These are phyloP conservation scores for Vaccinium myrtillus DNA, from an alignment of 148 eudicot genomes.

Conservation along the genomic window DNA sequence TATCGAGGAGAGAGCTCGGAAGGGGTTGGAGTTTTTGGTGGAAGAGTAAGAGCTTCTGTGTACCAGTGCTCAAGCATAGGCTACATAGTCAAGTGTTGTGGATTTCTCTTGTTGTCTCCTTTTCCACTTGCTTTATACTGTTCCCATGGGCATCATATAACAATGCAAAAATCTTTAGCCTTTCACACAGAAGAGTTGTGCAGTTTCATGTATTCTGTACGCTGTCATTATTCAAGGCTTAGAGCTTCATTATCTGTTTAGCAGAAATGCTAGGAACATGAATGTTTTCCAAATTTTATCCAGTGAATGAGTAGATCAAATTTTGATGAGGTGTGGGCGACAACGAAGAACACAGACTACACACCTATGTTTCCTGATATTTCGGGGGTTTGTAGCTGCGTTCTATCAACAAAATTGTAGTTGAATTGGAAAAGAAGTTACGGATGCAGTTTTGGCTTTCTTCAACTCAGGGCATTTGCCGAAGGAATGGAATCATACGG, in stretches of 20 bases:
- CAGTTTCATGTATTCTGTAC: conserved; percentile 15
- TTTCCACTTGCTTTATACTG: conserved; percentile 22
- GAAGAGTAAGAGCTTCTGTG: conserved; percentile 54
- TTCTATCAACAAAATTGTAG: no score
- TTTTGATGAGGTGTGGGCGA: no score
- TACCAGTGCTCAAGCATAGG: conserved; percentile 44
- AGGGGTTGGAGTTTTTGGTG: conserved; percentile 65
- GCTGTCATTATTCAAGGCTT: neutral
- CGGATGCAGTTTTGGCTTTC: no score
- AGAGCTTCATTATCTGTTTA: neutral
- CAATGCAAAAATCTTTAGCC: neutral
- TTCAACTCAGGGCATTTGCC: no score
- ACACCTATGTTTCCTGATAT: no score
- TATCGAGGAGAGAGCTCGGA: conserved; percentile 54
- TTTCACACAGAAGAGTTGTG: conserved; percentile 28
- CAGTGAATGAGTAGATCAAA: no score
- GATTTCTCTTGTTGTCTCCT: conserved; percentile 29
- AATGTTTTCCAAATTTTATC: no score
- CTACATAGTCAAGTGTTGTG: conserved; percentile 11
- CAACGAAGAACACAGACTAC: no score
- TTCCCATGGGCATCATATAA: neutral
- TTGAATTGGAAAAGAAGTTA: no score
- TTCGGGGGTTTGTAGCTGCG: no score
- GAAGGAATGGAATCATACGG: no score
- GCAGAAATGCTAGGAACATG: no score